Percentiles rank a stretch among this genome's conserved stretches.
These are phyloP conservation scores for Santalum album DNA, from an alignment of 164 flowering plant genomes.

Conservation along the genomic window DNA sequence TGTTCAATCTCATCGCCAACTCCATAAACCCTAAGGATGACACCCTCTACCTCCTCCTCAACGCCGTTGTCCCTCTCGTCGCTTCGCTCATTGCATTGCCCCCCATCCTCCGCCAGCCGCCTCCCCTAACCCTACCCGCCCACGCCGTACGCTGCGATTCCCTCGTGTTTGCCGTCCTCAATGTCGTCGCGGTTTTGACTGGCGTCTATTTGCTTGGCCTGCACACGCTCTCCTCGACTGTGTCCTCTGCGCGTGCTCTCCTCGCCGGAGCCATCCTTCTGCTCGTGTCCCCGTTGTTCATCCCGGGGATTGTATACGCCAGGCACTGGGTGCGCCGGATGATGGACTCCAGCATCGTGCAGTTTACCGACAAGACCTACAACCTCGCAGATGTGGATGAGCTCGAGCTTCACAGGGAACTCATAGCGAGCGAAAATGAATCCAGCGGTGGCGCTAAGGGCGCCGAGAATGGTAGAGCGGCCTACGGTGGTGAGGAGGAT, in stretches of 20 bases:
- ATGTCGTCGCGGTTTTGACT: slow-evolving; percentile 53
- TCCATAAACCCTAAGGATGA: slow-evolving; percentile 37
- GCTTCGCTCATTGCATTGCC: slow-evolving; percentile 38
- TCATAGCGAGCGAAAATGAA: slow-evolving; percentile 25
- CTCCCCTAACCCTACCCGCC: slow-evolving; percentile 32
- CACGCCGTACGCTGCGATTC: slow-evolving; percentile 50
- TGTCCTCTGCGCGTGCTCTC: slow-evolving; percentile 31
- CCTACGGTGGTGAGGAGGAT: slow-evolving; percentile 7
- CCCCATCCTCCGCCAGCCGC: slow-evolving; percentile 69
- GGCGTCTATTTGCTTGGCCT: slow-evolving; percentile 75
- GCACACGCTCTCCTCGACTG: slow-evolving; percentile 25
- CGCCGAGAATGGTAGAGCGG: background rate
- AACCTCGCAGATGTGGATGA: slow-evolving; percentile 63
- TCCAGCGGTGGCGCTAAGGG: slow-evolving; percentile 6
- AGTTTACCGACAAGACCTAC: slow-evolving; percentile 45
- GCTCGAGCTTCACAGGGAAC: slow-evolving; percentile 66
- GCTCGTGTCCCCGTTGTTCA: slow-evolving; percentile 49
- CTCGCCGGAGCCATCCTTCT: slow-evolving; percentile 58
- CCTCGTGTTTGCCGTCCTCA: slow-evolving; percentile 55
- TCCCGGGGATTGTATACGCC: slow-evolving; percentile 69
- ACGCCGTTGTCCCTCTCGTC: slow-evolving; percentile 61
- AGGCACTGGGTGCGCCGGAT: slow-evolving; percentile 45
- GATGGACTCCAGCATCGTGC: slow-evolving; percentile 39
- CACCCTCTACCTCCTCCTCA: slow-evolving; percentile 60
- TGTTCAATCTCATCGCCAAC: slow-evolving; percentile 64